Conservation (phyloP, 208 protist species). For the Acanthamoeba royreba region DNA sequence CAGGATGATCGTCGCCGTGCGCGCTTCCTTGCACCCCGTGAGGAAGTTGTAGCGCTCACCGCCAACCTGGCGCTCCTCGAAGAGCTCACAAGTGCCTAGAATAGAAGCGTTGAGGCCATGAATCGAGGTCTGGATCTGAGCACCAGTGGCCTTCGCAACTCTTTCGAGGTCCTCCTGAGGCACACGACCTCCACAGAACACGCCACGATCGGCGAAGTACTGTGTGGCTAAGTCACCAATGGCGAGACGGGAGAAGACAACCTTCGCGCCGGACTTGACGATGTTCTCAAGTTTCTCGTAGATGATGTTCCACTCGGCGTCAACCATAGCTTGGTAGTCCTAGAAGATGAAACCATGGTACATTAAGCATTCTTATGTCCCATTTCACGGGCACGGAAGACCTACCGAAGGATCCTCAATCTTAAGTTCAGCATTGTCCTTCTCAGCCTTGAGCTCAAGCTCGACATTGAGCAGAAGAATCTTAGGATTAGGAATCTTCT, state of each 20-base stretch:
- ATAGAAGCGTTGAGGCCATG: conserved; percentile 90
- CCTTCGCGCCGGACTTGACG: conserved; percentile 95
- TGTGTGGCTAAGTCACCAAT: conserved; percentile 99
- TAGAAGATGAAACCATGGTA: conserved; percentile 27
- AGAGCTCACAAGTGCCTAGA: conserved; percentile 95
- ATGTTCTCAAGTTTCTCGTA: conserved; percentile 99
- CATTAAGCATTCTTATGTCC: background rate
- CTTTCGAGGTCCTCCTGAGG: conserved; percentile 89
- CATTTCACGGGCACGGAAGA: no score
- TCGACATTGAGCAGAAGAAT: conserved; percentile 99
- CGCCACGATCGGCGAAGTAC: conserved; percentile 98
- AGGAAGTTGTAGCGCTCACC: conserved; percentile 99
- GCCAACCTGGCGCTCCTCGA: conserved; percentile 99
- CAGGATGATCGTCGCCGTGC: conserved; percentile 80
- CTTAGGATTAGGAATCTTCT: conserved; percentile 96
- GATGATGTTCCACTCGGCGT: conserved; percentile 99
- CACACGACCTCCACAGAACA: conserved; percentile 99
- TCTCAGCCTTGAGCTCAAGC: conserved; percentile 99
- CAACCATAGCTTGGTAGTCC: conserved; percentile 99
- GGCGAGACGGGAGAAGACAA: conserved; percentile 95
- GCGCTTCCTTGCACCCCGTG: conserved; percentile 87
- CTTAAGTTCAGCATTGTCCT: conserved; percentile 99
- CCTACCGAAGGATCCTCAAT: conserved; percentile 96
- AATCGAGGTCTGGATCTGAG: conserved; percentile 95
- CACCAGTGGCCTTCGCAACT: conserved; percentile 95